These are phyloP conservation scores for Tubosaeta sp. DNA, from an alignment of 768 basidiomycete genomes.

Conservation along the genomic window DNA sequence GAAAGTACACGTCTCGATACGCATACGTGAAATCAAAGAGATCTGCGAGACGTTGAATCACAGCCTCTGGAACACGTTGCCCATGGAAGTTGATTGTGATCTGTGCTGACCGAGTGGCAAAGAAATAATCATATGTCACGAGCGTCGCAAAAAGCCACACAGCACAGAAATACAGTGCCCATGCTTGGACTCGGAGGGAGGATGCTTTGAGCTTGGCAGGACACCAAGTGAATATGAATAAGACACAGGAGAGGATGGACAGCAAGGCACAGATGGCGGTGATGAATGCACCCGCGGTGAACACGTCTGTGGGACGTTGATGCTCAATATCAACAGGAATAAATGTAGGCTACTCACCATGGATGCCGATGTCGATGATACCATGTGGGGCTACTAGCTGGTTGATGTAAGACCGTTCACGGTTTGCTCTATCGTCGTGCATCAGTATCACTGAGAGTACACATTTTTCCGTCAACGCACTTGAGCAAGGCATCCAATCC, in stretches of 20 bases:
- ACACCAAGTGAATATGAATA: slow-evolving; percentile 21
- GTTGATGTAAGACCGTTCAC: slow-evolving; percentile 11
- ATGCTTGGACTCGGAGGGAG: slow-evolving; percentile 32
- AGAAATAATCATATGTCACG: slow-evolving; percentile 44
- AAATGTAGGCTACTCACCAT: slow-evolving; percentile 6
- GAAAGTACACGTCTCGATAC: slow-evolving; percentile 43
- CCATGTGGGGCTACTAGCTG: slow-evolving; percentile 4
- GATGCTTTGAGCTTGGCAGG: background rate
- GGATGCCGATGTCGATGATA: slow-evolving; percentile 5
- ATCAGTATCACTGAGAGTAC: background rate
- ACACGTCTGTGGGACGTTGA: slow-evolving; percentile 33
- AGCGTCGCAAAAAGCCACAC: slow-evolving; percentile 47
- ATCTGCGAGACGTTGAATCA: slow-evolving; percentile 35
- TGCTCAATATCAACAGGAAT: background rate
- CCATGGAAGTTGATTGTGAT: slow-evolving; percentile 41
- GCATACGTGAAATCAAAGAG: slow-evolving; percentile 37
- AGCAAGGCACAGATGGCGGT: slow-evolving; percentile 34
- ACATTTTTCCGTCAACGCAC: slow-evolving; percentile 1
- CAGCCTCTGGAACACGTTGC: slow-evolving; percentile 31
- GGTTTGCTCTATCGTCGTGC: slow-evolving; percentile 8
- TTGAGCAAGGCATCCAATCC: slow-evolving; percentile 21
- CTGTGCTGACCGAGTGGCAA: slow-evolving; percentile 41
- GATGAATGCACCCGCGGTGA: slow-evolving; percentile 34
- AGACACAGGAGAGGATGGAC: slow-evolving; percentile 27
- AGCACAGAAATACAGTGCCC: slow-evolving; percentile 39